Percentiles rank a stretch among this genome's conserved stretches.
These are phyloP conservation scores for Phytophthora foliorum DNA, from an alignment of 352 stramenopile genomes.

Conservation along the genomic window DNA sequence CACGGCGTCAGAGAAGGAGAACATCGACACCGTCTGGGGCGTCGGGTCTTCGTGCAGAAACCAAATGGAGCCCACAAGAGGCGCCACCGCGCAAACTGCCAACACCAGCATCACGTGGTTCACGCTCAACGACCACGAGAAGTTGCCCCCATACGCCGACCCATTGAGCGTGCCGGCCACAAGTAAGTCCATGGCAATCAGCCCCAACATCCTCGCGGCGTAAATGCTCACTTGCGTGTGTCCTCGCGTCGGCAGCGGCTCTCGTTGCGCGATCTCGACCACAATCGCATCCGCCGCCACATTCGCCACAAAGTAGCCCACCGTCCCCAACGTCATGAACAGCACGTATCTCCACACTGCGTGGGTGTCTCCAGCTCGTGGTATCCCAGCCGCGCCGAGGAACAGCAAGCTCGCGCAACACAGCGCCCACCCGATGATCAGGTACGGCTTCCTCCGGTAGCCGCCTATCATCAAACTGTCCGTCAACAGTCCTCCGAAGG, in stretches of 20 bases:
- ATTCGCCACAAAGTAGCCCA: constrained; percentile 91
- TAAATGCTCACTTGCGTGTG: constrained; percentile 69
- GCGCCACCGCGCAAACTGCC: constrained; percentile 45
- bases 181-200: constrained; percentile 62
- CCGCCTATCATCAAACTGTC: constrained; percentile 71
- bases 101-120: constrained; percentile 47
- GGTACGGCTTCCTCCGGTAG: constrained; percentile 75
- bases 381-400: constrained; percentile 29
- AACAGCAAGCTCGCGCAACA: constrained; percentile 50
- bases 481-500: constrained; percentile 65
- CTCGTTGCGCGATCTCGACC: constrained; percentile 76
- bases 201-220: constrained; percentile 49
- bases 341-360: constrained; percentile 71
- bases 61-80: constrained; percentile 60
- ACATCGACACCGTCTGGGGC: constrained; percentile 19
- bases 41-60: constrained; percentile 61
- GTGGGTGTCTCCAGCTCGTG: constrained; percentile 1
- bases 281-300: constrained; percentile 85
- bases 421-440: constrained; percentile 67
- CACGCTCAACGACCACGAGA: constrained; percentile 50
- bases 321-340: constrained; percentile 78
- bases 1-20: constrained; percentile 15
- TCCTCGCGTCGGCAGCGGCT: constrained; percentile 61
- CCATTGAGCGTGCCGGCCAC: constrained; percentile 67
- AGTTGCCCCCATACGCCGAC: constrained; percentile 63